Base-by-base conservation (phyloP, 371 early-diverging fungal species). In the Batkoa obscura region DNA sequence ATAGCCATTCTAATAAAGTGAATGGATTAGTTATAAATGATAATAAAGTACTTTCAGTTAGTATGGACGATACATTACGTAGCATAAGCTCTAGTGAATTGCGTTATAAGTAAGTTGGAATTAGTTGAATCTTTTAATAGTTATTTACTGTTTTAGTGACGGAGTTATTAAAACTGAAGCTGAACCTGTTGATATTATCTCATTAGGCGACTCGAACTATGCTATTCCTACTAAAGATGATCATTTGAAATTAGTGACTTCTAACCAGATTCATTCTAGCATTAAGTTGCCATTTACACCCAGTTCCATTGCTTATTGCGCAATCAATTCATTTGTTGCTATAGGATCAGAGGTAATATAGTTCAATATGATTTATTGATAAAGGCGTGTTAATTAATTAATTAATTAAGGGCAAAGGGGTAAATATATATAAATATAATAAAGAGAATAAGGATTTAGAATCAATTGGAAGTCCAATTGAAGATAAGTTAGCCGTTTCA, bases 1-100 rank as follows among this genome's bases (percentile, higher is more conserved):
- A 71, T n/a, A 74, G 76, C 9, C 86, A 88, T 64, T 60, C 70
- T 2, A 88, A 84, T 58, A 85, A 84, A 62, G 75, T 88, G 31
- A 68, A 70, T 47, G 70, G 74, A 46, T 55, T 88, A 43, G 61
- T 62, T 13, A 43, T 62, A 39, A 55, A 68, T 41, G 66, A 64
- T 30, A 58, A 63, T 8, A 65, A 66, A 4, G 61, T 90, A 23
- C 63, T 79, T 34, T 73, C 86, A 17, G 75, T 71, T 30, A 87
- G 78, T 23, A 79, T 88, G 78, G 91, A 93, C 66, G 89, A 91
- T 59, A 64, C 72, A 10, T 1, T 70, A 15, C 57, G 64, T 35
- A 50, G 61, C 50, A 57, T 61, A 12, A 49, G 36, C 32, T 41
- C 9, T 31, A 31, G 15, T 47, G 36, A 15, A 35, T 13, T 4